Conservation (phyloP, 2,329 filamentous ascomycete species). For the Metarhizium rileyi region DNA sequence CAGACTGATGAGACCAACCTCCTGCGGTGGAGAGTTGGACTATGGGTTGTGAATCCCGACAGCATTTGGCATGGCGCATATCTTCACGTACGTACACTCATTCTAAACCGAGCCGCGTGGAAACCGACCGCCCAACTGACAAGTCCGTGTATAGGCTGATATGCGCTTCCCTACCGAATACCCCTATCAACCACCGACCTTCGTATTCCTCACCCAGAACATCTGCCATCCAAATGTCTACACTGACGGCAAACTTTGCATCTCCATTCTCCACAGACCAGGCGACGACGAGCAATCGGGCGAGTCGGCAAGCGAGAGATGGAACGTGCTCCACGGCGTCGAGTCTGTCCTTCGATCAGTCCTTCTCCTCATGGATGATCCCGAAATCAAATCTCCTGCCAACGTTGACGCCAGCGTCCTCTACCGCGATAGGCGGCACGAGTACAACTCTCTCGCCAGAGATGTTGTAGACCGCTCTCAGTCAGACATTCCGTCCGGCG, state of each 20-base stretch:
- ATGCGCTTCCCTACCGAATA: constrained; percentile 87
- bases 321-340: constrained; percentile 87
- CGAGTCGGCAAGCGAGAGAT: constrained; percentile 80
- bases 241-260: constrained; percentile 80
- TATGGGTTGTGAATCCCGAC: constrained; percentile 88
- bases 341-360: constrained; percentile 93
- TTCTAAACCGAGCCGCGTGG: not conserved
- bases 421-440: constrained; percentile 61
- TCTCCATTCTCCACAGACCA: constrained; percentile 88
- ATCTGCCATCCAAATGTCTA: constrained; percentile 95
- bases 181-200: constrained; percentile 79
- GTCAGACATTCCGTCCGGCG: constrained; percentile 67
- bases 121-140: not conserved
- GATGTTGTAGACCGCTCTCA: constrained; percentile 65
- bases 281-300: constrained; percentile 91
- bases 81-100: constrained; percentile 49
- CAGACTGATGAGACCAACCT: constrained; percentile 75
- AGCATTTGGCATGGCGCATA: constrained; percentile 90
- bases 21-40: constrained; percentile 75
- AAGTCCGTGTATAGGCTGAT: constrained; percentile 43
- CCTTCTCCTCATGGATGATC: constrained; percentile 83
- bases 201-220: constrained; percentile 65
- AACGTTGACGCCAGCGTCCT: constrained; percentile 89
- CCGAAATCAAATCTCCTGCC: constrained; percentile 85
- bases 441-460: constrained; percentile 61